phyloP scores from a whole-genome alignment of 2,329 filamentous ascomycete species.

The Phoma sp. region DNA sequence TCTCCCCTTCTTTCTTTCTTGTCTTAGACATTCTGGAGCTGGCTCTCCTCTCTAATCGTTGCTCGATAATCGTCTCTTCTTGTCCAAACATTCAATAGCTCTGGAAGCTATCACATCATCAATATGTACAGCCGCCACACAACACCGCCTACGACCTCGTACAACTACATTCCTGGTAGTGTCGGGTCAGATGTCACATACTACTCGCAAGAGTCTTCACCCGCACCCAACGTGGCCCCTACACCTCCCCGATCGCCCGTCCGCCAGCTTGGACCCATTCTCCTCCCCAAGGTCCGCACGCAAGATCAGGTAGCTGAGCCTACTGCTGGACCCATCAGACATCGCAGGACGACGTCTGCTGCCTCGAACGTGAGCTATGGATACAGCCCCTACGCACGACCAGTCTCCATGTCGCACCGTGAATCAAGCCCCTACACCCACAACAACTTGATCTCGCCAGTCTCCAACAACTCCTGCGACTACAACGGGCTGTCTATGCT shows the following conservation, averaged over 20 bases:
- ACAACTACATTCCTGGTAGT: conserved; percentile 49
- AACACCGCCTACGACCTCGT: conserved; percentile 52
- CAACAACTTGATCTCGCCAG: conserved; percentile 53
- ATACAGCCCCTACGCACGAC: conserved; percentile 59
- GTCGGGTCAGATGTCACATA: conserved; percentile 62
- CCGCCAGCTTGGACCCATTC: conserved; percentile 76
- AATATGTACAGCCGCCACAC: conserved; percentile 54
- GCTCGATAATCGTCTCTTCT: conserved; percentile 44
- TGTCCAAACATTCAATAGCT: conserved; percentile 28
- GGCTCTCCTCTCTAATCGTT: conserved; percentile 51
- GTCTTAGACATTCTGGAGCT: conserved; percentile 53
- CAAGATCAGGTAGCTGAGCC: conserved; percentile 80
- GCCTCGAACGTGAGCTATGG: conserved; percentile 46
- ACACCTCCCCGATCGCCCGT: conserved; percentile 76
- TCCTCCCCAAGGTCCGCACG: conserved; percentile 83
- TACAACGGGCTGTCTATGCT: conserved; percentile 54
- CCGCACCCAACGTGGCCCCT: conserved; percentile 70
- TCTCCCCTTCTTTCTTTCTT: conserved; percentile 45
- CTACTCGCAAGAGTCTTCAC: conserved; percentile 71
- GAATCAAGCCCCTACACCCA: conserved; percentile 55
- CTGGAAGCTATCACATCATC: conserved; percentile 45
- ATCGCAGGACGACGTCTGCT: conserved; percentile 62
- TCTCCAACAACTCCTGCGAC: conserved; percentile 52
- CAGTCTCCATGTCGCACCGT: conserved; percentile 54
- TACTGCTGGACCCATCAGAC: conserved; percentile 61